Base-by-base conservation (phyloP, 371 early-diverging fungal genomes). In the Phascolomyces articulosus region DNA sequence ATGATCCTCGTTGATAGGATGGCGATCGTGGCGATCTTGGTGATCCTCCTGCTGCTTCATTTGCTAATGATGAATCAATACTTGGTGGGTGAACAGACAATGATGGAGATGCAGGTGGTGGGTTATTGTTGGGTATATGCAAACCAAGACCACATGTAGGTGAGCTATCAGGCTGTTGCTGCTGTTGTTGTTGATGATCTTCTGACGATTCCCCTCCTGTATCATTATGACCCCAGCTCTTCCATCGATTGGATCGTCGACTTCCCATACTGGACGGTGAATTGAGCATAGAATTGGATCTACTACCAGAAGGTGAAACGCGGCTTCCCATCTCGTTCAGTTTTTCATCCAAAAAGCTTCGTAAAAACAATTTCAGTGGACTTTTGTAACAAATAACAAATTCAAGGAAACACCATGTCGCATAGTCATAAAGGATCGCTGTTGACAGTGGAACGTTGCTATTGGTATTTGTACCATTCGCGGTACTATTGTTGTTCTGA, bases 381-480 rank as follows among this genome's bases (percentile, higher is more conserved):
- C 75, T 73, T 26, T 82, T 80, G 49, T 78, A 84, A 44, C 71
- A 77, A 6, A 80, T 62, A 6, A 80, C 72, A 54, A 85, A 85
- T 55, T 87, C 87, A 9, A 85, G 70, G 55, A 87, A 83, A 2
- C 83, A 72, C 87, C 87, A 87, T 0, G 82, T 70, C 1, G 85
- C 75, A 60, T 76, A 87, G 2, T 85, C 85, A 49, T 83, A 81
- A 2, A 80, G 66, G 2, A 72, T 71, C 13, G 51, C 51, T 24
- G 51, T 63, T 64, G 4, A 75, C 60, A 3, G 67, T 4, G 60
- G 61, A 0, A 48, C 58, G 15, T 44, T 44, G 44, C 44, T 44
- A 16, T 34, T 34, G 6, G 34, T 34, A 34, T 34, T 34, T 11
- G 2, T 34, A 34, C 11, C 11, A 11, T 34, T 34, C 6, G 6